Percentiles rank a stretch among this genome's conserved stretches.
Evolutionary conservation across 768 basidiomycete species (phyloP).

Genomic region (Cystofilobasidium macerans): DNA sequence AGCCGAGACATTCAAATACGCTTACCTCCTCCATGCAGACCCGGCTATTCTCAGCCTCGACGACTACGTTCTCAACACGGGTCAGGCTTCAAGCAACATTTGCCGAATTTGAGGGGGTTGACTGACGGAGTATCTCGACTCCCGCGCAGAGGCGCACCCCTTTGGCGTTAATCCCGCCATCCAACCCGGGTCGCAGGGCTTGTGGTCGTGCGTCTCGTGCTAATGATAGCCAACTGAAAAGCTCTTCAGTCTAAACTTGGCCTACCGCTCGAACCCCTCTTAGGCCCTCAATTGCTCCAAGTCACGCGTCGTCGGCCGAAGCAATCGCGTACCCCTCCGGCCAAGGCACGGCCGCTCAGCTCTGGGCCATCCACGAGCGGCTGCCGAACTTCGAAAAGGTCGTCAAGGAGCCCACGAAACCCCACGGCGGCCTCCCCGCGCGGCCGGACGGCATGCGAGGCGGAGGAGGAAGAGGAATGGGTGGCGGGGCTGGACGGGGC

Average conservation of each 20-base stretch:
- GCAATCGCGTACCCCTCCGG: neutral
- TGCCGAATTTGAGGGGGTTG: too few species aligned
- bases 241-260: too few species aligned
- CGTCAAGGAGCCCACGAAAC: too few species aligned
- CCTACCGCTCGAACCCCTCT: neutral
- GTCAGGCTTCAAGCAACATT: neutral
- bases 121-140: neutral
- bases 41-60: conserved; percentile 37
- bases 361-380: neutral
- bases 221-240: neutral
- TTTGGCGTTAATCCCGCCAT: neutral
- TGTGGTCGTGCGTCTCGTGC: neutral
- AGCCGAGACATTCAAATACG: conserved; percentile 37
- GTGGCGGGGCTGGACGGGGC: too few species aligned
- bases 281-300: neutral
- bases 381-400: neutral
- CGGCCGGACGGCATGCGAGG: too few species aligned
- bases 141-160: neutral
- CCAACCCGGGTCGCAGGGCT: neutral
- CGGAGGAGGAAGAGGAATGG: too few species aligned
- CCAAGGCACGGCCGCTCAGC: neutral
- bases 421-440: too few species aligned
- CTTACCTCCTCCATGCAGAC: conserved; percentile 36
- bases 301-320: neutral
- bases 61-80: conserved; percentile 37